phyloP scores from a whole-genome alignment of 2,329 filamentous ascomycete species.

The Calonectria ilicicola region DNA sequence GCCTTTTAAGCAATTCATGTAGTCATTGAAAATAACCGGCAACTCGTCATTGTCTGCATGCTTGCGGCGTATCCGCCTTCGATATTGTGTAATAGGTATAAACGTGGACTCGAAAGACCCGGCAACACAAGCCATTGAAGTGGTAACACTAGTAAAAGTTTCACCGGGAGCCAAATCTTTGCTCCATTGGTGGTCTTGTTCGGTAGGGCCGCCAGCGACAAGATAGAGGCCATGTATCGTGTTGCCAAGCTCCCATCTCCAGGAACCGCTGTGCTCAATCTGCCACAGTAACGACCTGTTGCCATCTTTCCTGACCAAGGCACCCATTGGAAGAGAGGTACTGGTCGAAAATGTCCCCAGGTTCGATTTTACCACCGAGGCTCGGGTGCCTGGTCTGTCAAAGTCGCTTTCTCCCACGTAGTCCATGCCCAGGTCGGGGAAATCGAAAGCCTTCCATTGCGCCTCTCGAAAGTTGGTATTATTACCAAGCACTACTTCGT shows the following conservation, averaged over 20 bases:
- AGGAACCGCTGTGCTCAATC: neutral
- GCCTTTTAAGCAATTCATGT: constrained; percentile 55
- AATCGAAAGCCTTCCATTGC: neutral
- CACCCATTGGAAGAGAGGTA: neutral
- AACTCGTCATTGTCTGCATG: constrained; percentile 45
- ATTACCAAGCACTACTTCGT: neutral
- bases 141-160: neutral
- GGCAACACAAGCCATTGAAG: neutral
- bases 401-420: neutral
- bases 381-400: neutral
- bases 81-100: constrained; percentile 43
- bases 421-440: neutral
- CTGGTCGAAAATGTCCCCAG: neutral
- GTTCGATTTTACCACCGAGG: neutral
- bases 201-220: neutral
- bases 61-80: constrained; percentile 43
- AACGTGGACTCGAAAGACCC: constrained; percentile 38
- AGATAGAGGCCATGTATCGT: neutral
- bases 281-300: neutral
- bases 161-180: neutral
- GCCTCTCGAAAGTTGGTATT: neutral
- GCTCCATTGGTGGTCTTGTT: neutral
- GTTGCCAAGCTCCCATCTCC: neutral
- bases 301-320: neutral
- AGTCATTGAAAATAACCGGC: constrained; percentile 53